Evolutionary conservation across 2,329 filamentous ascomycete genomes (phyloP), one percentile per base, ranked within the genome.

Genomic region (Graphilbum ipis-grandicollis): DNA sequence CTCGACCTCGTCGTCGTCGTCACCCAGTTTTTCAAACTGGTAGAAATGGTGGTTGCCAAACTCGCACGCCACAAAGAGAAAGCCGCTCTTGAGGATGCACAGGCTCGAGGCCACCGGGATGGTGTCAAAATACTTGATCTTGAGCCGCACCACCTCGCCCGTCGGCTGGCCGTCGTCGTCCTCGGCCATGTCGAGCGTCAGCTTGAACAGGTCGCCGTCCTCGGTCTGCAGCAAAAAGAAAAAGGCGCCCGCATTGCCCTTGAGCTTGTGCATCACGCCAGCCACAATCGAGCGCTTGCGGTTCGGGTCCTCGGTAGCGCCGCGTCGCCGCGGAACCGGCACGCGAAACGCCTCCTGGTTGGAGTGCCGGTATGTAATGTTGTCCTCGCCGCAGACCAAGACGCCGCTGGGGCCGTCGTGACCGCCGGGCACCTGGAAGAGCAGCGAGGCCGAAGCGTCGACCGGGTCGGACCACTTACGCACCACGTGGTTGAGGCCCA

Each of bases 111-210:
- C 84, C 28, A 93, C 66, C 0, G 92, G 88, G 4, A 94, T 80
- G 0, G 90, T 98, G 50, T 98, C 90, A 48, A 96, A 98, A 56
- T 96, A 98, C 55, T 94, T 94, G 58, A 99, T 82, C 55, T 84
- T 90, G 40, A 98, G 62, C 40, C 76, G 69, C 48, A 71, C 72
- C 2, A 96, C 86, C 50, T 90, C 82, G 22, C 80, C 79, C 1
- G 81, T 88, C 1, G 77, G 65, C 41, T 83, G 76, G 12, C 79
- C 83, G 33, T 80, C 71, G 1, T 78, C 71, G 47, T 93, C 82
- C 47, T 86, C 79, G 9, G 76, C 68, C 75, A 94, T 88, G 44
- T 94, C 85, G 41, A 98, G 75, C 1, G 79, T 94, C 35, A 96
- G 71, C 55, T 96, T 96, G 68, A 98, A 96, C 7, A 98, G 65